Conservation (phyloP, 306 rosid species). For the Acacia confusa region DNA sequence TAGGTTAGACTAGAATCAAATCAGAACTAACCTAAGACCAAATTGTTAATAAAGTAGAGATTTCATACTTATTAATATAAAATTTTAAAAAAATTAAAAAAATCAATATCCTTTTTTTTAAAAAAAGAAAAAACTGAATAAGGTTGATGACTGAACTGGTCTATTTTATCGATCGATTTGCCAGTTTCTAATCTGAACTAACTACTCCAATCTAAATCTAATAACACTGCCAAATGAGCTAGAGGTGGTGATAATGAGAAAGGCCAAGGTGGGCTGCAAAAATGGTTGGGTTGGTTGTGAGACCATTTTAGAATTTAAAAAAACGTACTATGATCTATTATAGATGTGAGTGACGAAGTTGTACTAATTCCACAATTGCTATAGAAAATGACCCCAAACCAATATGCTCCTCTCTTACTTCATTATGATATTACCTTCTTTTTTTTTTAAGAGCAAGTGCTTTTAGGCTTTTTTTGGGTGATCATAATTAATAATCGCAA, state of each 20-base stretch:
- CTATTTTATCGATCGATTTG: too few species aligned
- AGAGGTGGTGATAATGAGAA: not conserved
- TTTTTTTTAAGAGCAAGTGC: not conserved
- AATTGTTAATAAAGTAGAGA: too few species aligned
- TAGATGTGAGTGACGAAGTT: not conserved
- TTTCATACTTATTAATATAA: too few species aligned
- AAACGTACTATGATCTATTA: not conserved
- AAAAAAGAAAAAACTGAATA: too few species aligned
- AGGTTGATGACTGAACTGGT: too few species aligned
- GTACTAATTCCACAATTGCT: not conserved
- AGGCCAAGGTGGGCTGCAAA: not conserved
- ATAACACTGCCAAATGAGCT: too few species aligned
- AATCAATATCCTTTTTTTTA: too few species aligned
- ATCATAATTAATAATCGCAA: not conserved
- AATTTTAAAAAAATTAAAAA: too few species aligned
- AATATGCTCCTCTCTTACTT: not conserved
- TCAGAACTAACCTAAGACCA: too few species aligned
- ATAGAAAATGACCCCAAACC: not conserved
- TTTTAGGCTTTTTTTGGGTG: too few species aligned
- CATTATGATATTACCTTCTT: not conserved
- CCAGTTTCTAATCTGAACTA: too few species aligned
- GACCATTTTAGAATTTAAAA: not conserved
- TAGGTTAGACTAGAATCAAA: too few species aligned
- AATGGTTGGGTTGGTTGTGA: not conserved
- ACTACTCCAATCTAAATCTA: fast-evolving